These are phyloP conservation scores for Chamaecrista fasciculata DNA, from an alignment of 306 rosid species.

Conservation along the genomic window DNA sequence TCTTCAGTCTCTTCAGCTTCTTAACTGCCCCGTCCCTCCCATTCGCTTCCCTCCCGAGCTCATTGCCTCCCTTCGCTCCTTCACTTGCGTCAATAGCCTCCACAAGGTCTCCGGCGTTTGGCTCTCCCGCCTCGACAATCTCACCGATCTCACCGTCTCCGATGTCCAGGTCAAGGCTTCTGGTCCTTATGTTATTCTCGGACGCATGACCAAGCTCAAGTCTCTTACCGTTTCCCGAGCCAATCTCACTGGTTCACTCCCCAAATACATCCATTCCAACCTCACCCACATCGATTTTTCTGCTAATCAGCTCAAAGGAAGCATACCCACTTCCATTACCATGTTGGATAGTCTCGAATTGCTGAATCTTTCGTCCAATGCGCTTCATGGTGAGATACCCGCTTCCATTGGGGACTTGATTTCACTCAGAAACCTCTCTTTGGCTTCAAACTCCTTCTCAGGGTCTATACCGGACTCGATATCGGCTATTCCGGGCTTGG, in stretches of 20 bases:
- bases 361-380: constrained; percentile 68
- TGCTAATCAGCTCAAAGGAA: constrained; percentile 62
- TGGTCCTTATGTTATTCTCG: constrained; percentile 78
- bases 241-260: constrained; percentile 71
- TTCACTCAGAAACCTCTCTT: constrained; percentile 53
- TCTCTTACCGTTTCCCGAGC: constrained; percentile 68
- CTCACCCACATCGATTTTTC: constrained; percentile 80
- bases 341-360: constrained; percentile 56
- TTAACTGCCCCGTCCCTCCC: constrained; percentile 82
- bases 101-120: constrained; percentile 69
- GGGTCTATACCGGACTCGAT: constrained; percentile 74
- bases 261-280: constrained; percentile 56
- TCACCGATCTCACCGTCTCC: constrained; percentile 74
- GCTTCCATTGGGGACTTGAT: constrained; percentile 69
- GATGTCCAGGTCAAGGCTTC: constrained; percentile 50
- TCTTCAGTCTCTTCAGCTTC: constrained; percentile 65
- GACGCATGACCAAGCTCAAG: constrained; percentile 62
- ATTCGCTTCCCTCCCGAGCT: constrained; percentile 79
- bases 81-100: constrained; percentile 65
- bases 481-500: constrained; percentile 60
- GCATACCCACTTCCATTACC: constrained; percentile 55
- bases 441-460: constrained; percentile 73
- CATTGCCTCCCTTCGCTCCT: constrained; percentile 63
- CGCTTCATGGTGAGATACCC: constrained; percentile 64
- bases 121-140: constrained; percentile 74